phyloP scores from a whole-genome alignment of 2,329 filamentous ascomycete genomes.

The Cercospora sp. region DNA sequence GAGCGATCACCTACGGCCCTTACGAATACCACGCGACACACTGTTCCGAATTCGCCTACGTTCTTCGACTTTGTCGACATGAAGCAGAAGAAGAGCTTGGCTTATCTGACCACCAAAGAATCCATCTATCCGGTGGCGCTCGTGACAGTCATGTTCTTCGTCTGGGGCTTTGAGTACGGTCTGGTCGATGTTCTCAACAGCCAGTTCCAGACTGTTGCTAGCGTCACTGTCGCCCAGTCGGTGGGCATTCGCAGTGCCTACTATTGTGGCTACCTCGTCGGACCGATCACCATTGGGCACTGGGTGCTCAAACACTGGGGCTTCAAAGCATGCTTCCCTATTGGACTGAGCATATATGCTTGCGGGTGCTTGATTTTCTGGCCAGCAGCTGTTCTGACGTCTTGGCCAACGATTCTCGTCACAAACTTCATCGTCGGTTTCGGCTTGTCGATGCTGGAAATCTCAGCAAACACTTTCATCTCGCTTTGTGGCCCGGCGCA shows the following conservation, averaged over 20 bases:
- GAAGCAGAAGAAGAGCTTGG: conserved; percentile 67
- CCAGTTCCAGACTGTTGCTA: conserved; percentile 63
- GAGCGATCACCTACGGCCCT: conserved; percentile 43
- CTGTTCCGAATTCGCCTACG: conserved; percentile 43
- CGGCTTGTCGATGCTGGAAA: conserved; percentile 61
- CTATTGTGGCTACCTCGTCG: conserved; percentile 70
- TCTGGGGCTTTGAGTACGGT: conserved; percentile 91
- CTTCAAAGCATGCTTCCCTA: conserved; percentile 63
- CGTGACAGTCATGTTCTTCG: conserved; percentile 78
- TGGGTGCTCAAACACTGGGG: conserved; percentile 60
- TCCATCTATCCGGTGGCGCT: conserved; percentile 71
- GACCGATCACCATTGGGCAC: conserved; percentile 66
- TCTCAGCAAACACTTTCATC: conserved; percentile 64
- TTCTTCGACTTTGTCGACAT: conserved; percentile 81
- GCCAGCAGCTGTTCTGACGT: conserved; percentile 64
- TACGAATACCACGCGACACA: conserved; percentile 44
- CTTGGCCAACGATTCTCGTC: conserved; percentile 60
- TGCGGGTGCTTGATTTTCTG: conserved; percentile 63
- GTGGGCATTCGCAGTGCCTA: conserved; percentile 70
- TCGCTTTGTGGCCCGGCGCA: conserved; percentile 61
- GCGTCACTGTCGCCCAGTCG: conserved; percentile 63
- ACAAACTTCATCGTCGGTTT: conserved; percentile 65
- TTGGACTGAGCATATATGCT: conserved; percentile 63
- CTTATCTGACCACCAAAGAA: conserved; percentile 62
- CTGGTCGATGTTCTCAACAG: conserved; percentile 79